Base-by-base conservation (phyloP, 1,284 basidiomycete genomes). In the Hymenochaete sp. region DNA sequence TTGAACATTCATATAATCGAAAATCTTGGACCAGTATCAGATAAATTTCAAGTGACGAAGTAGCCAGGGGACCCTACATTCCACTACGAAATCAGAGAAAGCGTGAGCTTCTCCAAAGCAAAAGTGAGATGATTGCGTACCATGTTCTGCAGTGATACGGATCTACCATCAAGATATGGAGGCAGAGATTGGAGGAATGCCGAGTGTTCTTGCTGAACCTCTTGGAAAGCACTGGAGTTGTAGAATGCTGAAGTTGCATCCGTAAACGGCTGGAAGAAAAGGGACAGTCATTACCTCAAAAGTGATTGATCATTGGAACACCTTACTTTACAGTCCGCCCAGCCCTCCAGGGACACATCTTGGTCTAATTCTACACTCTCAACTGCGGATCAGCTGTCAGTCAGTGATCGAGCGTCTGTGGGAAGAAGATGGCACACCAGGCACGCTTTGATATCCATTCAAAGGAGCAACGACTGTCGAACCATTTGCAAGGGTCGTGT, bases 1-100 rank as follows among this genome's bases (percentile, higher is more conserved):
- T 44, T 74, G 62, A 13, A 77, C 72, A 52, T 74, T 75, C 24
- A 77, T 60, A 47, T 62, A 67, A 50, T 72, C 73, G 47, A 70
- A 78, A 19, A 77, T 62, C 64, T 69, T 52, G 32, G 5, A 35
- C 32, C 18, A 27, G 41, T 31, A 38, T 4, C 14, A 2, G 11
- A 39, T 29, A 13, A 26, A 22, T 3, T 37, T 27, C 28, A 9
- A 10, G 28, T 9, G 28, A 31, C 14, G 28, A 31, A 10, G 28
- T 31, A 10, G 14, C 9, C 10, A 31, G 9, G 11, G 11, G 13
- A n/a, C 9, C 44, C 28, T 46, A 50, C 48, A 26, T 50, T 50
- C 44, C 44, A 50, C 48, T 50, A n/a, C 24, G n/a, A n/a, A n/a
- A n/a, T n/a, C n/a, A n/a, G 18, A 24, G 10, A 24, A 41, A n/a